Conservation (phyloP, 495 filamentous ascomycete genomes). For the Tuber melanosporum region DNA sequence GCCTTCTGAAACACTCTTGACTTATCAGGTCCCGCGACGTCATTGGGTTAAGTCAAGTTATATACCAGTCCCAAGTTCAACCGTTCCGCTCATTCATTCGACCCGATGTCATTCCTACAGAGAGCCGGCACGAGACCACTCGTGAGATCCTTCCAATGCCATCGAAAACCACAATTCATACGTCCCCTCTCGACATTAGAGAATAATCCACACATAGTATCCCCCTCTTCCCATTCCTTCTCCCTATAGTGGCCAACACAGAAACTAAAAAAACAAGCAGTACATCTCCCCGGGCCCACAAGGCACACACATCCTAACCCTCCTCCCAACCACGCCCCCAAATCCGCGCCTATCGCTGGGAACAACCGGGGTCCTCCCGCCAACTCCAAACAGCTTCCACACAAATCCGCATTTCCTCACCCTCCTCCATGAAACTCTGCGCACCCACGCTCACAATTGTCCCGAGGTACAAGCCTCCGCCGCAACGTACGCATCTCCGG, state of each 20-base stretch:
- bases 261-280: constrained; percentile 49
- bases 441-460: constrained; percentile 63
- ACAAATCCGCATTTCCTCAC: constrained; percentile 70
- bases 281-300: constrained; percentile 60
- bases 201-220: constrained; percentile 51
- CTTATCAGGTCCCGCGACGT: neutral
- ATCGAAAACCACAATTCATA: neutral
- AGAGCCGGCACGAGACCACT: neutral
- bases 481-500: constrained; percentile 67
- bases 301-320: constrained; percentile 53
- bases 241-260: constrained; percentile 32
- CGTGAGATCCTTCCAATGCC: neutral
- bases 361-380: constrained; percentile 63
- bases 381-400: constrained; percentile 65
- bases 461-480: constrained; percentile 69
- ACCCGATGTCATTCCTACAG: neutral
- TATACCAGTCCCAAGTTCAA: neutral
- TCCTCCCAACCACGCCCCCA: constrained; percentile 69
- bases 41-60: neutral
- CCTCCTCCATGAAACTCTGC: constrained; percentile 68
- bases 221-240: constrained; percentile 20
- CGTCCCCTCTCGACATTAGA: constrained; percentile 50
- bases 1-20: neutral
- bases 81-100: neutral
- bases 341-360: constrained; percentile 66